A percentile compares a stretch with the other conserved stretches of the same genome.
Evolutionary conservation across 495 filamentous ascomycete species (phyloP).

Genomic region (Lentithecium fluviatile): DNA sequence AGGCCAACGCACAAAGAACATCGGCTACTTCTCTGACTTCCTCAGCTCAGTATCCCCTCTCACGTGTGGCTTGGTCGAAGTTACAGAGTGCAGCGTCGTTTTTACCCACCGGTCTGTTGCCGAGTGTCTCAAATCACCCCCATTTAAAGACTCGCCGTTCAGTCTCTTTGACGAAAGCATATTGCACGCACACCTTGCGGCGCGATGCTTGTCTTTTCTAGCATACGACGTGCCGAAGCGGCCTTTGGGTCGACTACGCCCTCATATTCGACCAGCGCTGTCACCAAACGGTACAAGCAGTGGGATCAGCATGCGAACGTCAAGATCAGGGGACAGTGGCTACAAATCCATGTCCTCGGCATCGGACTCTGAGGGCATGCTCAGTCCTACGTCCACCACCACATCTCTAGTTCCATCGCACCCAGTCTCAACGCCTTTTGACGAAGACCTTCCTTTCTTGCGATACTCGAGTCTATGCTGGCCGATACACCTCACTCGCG

Average conservation of each 20-base stretch:
- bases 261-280: not conserved
- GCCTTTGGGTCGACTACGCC: constrained; percentile 13
- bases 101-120: constrained; percentile 26
- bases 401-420: not conserved
- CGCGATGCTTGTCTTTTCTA: constrained; percentile 28
- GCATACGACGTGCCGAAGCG: constrained; percentile 26
- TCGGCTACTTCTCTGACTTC: constrained; percentile 13
- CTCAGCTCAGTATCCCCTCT: constrained; percentile 15
- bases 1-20: constrained; percentile 8
- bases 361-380: constrained; percentile 10
- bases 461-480: constrained; percentile 28
- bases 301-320: constrained; percentile 22
- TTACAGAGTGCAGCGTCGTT: constrained; percentile 2
- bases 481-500: constrained; percentile 30
- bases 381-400: not conserved
- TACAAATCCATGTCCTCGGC: constrained; percentile 23
- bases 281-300: constrained; percentile 5
- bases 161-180: constrained; percentile 22
- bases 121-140: constrained; percentile 20
- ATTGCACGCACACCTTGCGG: constrained; percentile 28
- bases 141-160: constrained; percentile 12
- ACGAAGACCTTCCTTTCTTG: constrained; percentile 23
- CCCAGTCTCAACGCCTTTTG: constrained; percentile 6
- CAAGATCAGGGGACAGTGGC: constrained; percentile 25
- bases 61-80: constrained; percentile 28